Evolutionary conservation across 768 basidiomycete genomes (phyloP).

Genomic region (Hirschioporus abietinus): DNA sequence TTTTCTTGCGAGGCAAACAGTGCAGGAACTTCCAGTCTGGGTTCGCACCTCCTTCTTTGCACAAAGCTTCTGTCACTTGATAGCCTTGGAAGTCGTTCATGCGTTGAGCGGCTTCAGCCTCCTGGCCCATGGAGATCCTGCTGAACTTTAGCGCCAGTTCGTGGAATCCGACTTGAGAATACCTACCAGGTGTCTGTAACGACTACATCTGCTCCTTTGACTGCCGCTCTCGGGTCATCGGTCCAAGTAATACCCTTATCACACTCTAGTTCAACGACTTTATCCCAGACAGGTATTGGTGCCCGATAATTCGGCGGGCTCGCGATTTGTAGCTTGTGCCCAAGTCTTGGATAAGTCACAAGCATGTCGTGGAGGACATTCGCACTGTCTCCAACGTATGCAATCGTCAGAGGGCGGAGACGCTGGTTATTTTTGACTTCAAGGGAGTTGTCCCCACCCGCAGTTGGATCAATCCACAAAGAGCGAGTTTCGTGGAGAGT

Average conservation of each 20-base stretch:
- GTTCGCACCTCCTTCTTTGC: constrained; percentile 74
- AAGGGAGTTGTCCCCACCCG: constrained; percentile 43
- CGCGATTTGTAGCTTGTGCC: constrained; percentile 81
- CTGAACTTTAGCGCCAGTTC: not conserved
- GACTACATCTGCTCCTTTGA: constrained; percentile 87
- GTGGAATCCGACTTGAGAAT: constrained; percentile 2
- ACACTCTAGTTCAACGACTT: constrained; percentile 70
- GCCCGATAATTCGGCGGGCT: constrained; percentile 72
- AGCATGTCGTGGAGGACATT: constrained; percentile 98
- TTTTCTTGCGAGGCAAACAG: constrained; percentile 85
- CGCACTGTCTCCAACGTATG: constrained; percentile 91
- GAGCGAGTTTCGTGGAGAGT: constrained; percentile 69
- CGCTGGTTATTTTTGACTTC: constrained; percentile 24
- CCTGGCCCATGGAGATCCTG: constrained; percentile 99
- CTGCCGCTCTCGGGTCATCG: constrained; percentile 78
- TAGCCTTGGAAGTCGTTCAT: constrained; percentile 85
- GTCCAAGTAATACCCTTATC: constrained; percentile 73
- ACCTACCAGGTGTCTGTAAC: constrained; percentile 94
- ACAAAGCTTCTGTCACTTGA: constrained; percentile 89
- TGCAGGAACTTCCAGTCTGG: constrained; percentile 93
- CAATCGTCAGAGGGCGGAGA: constrained; percentile 78
- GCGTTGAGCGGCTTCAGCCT: constrained; percentile 85
- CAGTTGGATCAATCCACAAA: constrained; percentile 11
- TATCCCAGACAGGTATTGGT: constrained; percentile 71
- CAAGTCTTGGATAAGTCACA: constrained; percentile 87